Conservation (phyloP, 306 rosid species). For the Pueraria montana region DNA sequence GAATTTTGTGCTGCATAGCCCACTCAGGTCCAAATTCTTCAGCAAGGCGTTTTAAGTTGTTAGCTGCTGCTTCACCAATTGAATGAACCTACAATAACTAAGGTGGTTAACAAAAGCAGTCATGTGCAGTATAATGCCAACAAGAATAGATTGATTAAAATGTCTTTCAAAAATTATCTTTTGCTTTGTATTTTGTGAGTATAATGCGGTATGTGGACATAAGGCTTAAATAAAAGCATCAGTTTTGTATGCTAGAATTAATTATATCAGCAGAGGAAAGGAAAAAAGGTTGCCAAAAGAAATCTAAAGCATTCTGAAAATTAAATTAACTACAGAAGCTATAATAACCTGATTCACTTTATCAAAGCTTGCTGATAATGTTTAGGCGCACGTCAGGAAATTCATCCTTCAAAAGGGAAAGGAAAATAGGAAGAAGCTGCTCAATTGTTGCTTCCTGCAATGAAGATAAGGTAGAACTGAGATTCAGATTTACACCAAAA, state of each 20-base stretch:
- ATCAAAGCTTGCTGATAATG: slow-evolving; percentile 99
- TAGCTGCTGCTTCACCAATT: slow-evolving; percentile 98
- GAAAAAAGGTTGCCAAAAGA: slow-evolving; percentile 22
- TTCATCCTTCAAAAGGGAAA: slow-evolving; percentile 95
- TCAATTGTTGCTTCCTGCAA: slow-evolving; percentile 96
- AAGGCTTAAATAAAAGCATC: slow-evolving; percentile 31
- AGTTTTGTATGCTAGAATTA: background rate
- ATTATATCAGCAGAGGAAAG: slow-evolving; percentile 2
- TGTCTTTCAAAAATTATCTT: slow-evolving; percentile 20
- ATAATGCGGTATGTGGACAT: background rate
- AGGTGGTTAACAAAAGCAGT: slow-evolving; percentile 38
- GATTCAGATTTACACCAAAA: slow-evolving; percentile 16
- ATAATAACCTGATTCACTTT: slow-evolving; percentile 94
- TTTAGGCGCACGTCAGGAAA: slow-evolving; percentile 98
- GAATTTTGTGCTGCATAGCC: slow-evolving; percentile 98
- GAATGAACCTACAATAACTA: slow-evolving; percentile 73
- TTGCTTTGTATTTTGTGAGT: slow-evolving; percentile 4
- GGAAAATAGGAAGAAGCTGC: slow-evolving; percentile 98
- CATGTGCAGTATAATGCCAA: slow-evolving; percentile 65
- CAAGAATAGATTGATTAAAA: slow-evolving; percentile 41
- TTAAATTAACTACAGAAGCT: slow-evolving; percentile 35
- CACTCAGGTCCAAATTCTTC: slow-evolving; percentile 99
- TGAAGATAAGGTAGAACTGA: slow-evolving; percentile 50
- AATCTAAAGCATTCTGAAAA: slow-evolving; percentile 8
- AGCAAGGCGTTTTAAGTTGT: slow-evolving; percentile 96